These are phyloP conservation scores for Ganoderma leucocontextum DNA, from an alignment of 1,284 basidiomycete species.

Conservation along the genomic window DNA sequence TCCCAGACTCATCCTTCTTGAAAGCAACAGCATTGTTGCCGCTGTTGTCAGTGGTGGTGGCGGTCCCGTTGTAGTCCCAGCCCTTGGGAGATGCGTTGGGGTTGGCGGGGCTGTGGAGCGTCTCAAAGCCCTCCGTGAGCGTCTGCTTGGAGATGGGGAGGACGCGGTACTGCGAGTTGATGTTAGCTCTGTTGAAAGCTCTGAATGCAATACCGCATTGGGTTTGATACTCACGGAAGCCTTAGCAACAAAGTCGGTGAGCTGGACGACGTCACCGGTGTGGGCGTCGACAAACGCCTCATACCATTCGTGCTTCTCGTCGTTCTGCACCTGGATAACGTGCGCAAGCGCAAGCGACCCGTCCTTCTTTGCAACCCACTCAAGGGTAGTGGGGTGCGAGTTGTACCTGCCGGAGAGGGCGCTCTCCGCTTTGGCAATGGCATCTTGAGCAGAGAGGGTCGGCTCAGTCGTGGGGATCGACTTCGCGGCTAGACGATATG, in stretches of 20 bases:
- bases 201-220: background rate
- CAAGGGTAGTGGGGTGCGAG: constrained; percentile 49
- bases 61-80: constrained; percentile 61
- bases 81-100: constrained; percentile 52
- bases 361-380: constrained; percentile 55
- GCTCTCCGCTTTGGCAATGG: constrained; percentile 44
- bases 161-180: constrained; percentile 48
- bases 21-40: constrained; percentile 53
- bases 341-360: constrained; percentile 58
- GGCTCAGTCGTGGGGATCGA: constrained; percentile 48
- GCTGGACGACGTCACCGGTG: constrained; percentile 57
- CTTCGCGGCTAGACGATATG: background rate
- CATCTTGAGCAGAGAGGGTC: background rate
- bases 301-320: constrained; percentile 61
- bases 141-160: constrained; percentile 51
- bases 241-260: constrained; percentile 63
- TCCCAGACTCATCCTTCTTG: constrained; percentile 42
- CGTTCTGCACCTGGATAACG: constrained; percentile 65
- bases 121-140: constrained; percentile 49
- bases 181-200: background rate
- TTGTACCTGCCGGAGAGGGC: constrained; percentile 51
- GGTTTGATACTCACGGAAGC: constrained; percentile 46
- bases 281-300: constrained; percentile 72
- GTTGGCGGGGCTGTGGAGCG: constrained; percentile 52
- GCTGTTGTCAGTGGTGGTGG: constrained; percentile 44